Conservation (phyloP, 805 yeast genomes). For the Barnettozyma sucrosica region DNA sequence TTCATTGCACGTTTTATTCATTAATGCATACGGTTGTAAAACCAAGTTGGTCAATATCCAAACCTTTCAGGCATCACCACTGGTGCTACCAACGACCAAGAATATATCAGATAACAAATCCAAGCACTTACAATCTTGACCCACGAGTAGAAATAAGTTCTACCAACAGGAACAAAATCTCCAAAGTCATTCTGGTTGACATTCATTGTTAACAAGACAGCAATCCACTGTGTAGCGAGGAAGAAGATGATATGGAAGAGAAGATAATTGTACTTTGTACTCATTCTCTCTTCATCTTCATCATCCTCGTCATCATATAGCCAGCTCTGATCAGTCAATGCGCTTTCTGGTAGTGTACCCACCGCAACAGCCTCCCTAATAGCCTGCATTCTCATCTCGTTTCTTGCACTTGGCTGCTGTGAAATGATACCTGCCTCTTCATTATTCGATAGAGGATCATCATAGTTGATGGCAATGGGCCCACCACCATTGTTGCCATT, state of each 20-base stretch:
- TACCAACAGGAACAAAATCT: conserved; percentile 92
- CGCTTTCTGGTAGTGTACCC: conserved; percentile 92
- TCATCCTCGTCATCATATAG: conserved; percentile 38
- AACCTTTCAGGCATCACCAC: conserved; percentile 87
- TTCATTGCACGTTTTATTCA: neutral
- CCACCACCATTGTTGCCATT: conserved; percentile 37
- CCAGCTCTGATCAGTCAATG: conserved; percentile 68
- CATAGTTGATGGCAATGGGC: conserved; percentile 29
- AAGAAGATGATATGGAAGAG: conserved; percentile 88
- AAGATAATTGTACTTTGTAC: conserved; percentile 77
- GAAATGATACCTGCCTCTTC: conserved; percentile 31
- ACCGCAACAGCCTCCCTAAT: conserved; percentile 92
- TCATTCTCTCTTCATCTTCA: conserved; percentile 52
- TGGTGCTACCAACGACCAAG: conserved; percentile 92
- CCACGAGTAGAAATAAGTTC: conserved; percentile 95
- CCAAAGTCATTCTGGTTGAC: conserved; percentile 80
- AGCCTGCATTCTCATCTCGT: conserved; percentile 80
- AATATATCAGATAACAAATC: conserved; percentile 80
- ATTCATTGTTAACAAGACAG: conserved; percentile 86
- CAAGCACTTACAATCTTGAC: conserved; percentile 88
- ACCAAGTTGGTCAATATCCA: conserved; percentile 22
- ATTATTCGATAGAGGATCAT: conserved; percentile 19
- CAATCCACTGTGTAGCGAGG: conserved; percentile 95
- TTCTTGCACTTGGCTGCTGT: conserved; percentile 48
- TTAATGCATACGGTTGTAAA: neutral